Base-by-base conservation (phyloP, 1,284 basidiomycete species). In the Ganoderma sinense region DNA sequence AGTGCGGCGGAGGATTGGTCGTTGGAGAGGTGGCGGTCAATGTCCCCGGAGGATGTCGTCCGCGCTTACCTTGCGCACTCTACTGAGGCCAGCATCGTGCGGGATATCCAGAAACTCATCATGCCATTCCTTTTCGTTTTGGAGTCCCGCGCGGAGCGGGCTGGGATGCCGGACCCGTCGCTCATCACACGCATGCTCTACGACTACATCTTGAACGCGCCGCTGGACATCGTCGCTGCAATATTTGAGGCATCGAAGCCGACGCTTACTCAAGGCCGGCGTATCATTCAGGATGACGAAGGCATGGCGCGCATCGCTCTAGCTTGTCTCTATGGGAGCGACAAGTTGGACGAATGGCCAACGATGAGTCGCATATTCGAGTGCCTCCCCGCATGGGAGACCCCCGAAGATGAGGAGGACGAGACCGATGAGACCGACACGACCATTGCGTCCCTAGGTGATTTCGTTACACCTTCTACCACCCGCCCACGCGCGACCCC, bases 341-440 rank as follows among this genome's bases (percentile, higher is more conserved):
- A 90, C 72, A 87, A 86, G 67, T 81, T 91, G 43, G 84, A 89
- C 73, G 86, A 91, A 72, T 97, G 94, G 95, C 77, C 89, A 0
- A 91, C 86, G 1, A 97, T 97, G 96, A 94, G 92, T 73, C 84
- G 86, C 43, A 94, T 98, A 68, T 98, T 98, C 79, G 97, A 98
- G 79, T 98, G 96, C 78, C 84, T 98, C 56, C 97, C 97, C 0
- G 96, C 92, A 10, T 98, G 95, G 95, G 90, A 92, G 69, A 85
- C 91, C 39, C 78, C 85, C 1, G 79, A 82, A 31, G 85, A 86
- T 14, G 87, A 88, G 65, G 86, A 87, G 48, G 87, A 88, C 63
- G 88, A 93, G 67, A 87, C 86, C 55, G 94, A 94, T 72, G 90
- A 90, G 65, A 90, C 89, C 16, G 91, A 95, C 67, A 93, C 92